A percentile compares a stretch with the other conserved stretches of the same genome.
These are phyloP conservation scores for Daedaleopsis nitida DNA, from an alignment of 768 basidiomycete species.

Conservation along the genomic window DNA sequence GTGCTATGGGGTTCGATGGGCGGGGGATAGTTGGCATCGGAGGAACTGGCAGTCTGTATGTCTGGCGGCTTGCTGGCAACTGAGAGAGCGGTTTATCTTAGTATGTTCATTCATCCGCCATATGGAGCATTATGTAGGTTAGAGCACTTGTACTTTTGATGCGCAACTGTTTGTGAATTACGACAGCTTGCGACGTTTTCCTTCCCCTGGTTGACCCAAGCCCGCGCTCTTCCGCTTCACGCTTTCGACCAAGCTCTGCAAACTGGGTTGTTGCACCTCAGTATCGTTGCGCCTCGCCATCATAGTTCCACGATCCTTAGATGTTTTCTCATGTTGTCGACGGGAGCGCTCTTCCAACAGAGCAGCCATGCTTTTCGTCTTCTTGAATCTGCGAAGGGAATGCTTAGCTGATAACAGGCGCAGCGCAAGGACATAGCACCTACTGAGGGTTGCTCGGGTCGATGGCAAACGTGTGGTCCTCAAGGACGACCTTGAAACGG, in stretches of 20 bases:
- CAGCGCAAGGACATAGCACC: slow-evolving; percentile 33
- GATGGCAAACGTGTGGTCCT: slow-evolving; percentile 91
- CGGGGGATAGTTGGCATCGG: slow-evolving; percentile 24
- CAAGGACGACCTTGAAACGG: slow-evolving; percentile 85
- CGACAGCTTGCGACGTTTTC: slow-evolving; percentile 43
- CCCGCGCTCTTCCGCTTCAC: slow-evolving; percentile 77
- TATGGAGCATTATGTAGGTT: neutral
- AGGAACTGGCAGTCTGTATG: slow-evolving; percentile 21
- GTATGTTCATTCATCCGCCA: neutral
- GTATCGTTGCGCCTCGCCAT: slow-evolving; percentile 10
- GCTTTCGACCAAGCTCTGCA: slow-evolving; percentile 78
- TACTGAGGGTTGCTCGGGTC: slow-evolving; percentile 96
- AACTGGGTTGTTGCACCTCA: slow-evolving; percentile 37
- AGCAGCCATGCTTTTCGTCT: slow-evolving; percentile 87
- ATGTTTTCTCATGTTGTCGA: slow-evolving; percentile 46
- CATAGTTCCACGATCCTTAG: slow-evolving; percentile 7
- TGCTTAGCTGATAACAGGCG: neutral
- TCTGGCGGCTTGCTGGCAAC: slow-evolving; percentile 17
- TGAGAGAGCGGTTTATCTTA: slow-evolving; percentile 4
- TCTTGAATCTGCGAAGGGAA: slow-evolving; percentile 72
- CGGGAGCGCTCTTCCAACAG: slow-evolving; percentile 83
- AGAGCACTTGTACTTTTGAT: neutral
- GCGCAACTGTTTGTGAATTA: neutral
- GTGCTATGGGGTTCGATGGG: slow-evolving; percentile 27
- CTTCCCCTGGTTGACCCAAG: slow-evolving; percentile 30